These are phyloP conservation scores for Elaeis oleifera DNA, from an alignment of 202 grass and related monocot genomes.

Conservation along the genomic window DNA sequence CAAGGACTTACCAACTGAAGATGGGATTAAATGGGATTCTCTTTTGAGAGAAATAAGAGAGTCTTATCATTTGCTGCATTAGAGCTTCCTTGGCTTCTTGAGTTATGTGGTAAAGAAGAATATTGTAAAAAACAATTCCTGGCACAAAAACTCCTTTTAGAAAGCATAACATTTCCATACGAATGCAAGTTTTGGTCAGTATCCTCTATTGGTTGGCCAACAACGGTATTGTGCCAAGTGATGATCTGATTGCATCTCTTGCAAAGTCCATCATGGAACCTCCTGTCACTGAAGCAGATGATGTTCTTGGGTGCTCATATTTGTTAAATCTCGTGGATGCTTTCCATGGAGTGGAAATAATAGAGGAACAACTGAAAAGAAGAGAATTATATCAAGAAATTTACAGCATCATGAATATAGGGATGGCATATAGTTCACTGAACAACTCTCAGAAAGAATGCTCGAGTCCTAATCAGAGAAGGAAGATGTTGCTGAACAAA, in stretches of 20 bases:
- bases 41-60: conserved; percentile 60
- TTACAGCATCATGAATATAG: conserved; percentile 79
- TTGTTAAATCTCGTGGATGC: conserved; percentile 87
- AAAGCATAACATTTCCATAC: conserved; percentile 43
- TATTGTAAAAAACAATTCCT: conserved; percentile 33
- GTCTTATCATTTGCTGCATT: conserved; percentile 52
- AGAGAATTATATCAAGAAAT: conserved; percentile 75
- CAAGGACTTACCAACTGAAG: conserved; percentile 45
- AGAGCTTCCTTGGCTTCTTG: conserved; percentile 79
- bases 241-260: conserved; percentile 64
- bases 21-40: conserved; percentile 35
- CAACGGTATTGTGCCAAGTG: conserved; percentile 59
- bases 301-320: conserved; percentile 62
- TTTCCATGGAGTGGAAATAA: conserved; percentile 74
- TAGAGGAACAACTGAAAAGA: conserved; percentile 75
- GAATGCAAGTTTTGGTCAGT: conserved; percentile 46
- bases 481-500: conserved; percentile 71
- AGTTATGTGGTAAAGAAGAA: conserved; percentile 51
- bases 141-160: conserved; percentile 31
- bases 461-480: conserved; percentile 66
- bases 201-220: conserved; percentile 66
- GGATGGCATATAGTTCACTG: conserved; percentile 85
- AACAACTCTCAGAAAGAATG: conserved; percentile 85
- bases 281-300: conserved; percentile 62
- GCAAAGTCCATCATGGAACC: conserved; percentile 64